phyloP scores from a whole-genome alignment of 2,329 filamentous ascomycete species.

The Aspergillus awamori region DNA sequence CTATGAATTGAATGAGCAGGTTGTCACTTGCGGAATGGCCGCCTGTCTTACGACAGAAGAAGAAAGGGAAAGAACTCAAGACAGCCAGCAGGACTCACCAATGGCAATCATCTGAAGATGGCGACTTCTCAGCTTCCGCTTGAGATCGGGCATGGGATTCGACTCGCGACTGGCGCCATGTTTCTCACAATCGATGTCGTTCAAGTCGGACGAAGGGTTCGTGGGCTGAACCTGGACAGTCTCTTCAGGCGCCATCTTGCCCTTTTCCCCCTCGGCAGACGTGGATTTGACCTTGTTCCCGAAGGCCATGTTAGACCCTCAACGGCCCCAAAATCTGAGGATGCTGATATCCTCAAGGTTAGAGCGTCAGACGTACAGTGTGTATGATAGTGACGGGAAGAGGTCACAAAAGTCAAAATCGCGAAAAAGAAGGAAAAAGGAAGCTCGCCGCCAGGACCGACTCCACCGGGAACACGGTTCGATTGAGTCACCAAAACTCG shows the following conservation, averaged over 20 bases:
- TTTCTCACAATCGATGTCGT: conserved; percentile 43
- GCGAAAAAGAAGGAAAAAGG: conserved; percentile 13
- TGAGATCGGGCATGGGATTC: conserved; percentile 65
- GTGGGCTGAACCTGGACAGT: conserved; percentile 27
- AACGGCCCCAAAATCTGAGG: conserved; percentile 10
- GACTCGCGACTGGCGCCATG: conserved; percentile 50
- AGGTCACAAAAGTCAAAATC: conserved; percentile 8
- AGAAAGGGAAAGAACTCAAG: background rate
- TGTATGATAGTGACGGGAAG: conserved; percentile 5
- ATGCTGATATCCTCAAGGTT: background rate
- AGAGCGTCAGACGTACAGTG: background rate
- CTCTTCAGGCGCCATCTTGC: conserved; percentile 27
- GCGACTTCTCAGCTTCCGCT: conserved; percentile 77
- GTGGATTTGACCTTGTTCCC: conserved; percentile 21
- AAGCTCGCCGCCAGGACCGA: conserved; percentile 13
- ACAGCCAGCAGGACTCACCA: conserved; percentile 60
- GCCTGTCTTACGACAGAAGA: background rate
- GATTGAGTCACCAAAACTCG: conserved; percentile 9
- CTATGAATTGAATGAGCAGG: conserved; percentile 48
- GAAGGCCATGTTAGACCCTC: conserved; percentile 29
- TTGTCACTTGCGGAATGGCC: background rate
- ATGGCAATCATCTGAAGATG: conserved; percentile 99
- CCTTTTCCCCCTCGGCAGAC: conserved; percentile 25
- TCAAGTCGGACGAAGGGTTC: conserved; percentile 16
- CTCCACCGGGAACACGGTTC: conserved; percentile 17